Percentiles rank a stretch among this genome's conserved stretches.
Evolutionary conservation across 179 eudicot species (phyloP).

Genomic region (Spinacia oleracea): DNA sequence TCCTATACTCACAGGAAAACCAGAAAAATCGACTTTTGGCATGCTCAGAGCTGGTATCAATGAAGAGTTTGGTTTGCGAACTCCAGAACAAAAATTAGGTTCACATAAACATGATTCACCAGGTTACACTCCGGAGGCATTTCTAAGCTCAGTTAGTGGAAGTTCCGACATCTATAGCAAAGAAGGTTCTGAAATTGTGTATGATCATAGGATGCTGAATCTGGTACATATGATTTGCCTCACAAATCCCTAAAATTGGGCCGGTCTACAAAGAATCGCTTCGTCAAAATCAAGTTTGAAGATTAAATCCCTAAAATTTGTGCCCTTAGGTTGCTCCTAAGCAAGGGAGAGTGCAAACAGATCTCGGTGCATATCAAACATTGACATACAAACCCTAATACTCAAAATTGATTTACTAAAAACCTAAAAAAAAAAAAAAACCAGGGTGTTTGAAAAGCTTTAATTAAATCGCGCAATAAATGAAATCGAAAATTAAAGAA

Average conservation of each 20-base stretch:
- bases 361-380: background rate
- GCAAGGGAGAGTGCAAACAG: background rate
- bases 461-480: background rate
- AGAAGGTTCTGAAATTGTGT: slow-evolving; percentile 32
- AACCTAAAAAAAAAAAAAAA: background rate
- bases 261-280: too few relatives aligned
- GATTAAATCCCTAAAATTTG: background rate
- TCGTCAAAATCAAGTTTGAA: background rate
- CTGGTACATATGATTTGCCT: slow-evolving; percentile 27
- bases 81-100: slow-evolving; percentile 32
- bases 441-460: background rate
- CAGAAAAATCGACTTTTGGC: slow-evolving; percentile 20
- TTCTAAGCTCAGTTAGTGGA: slow-evolving; percentile 23
- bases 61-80: slow-evolving; percentile 25
- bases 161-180: slow-evolving; percentile 27
- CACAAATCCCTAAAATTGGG: too few relatives aligned
- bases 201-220: slow-evolving; percentile 40
- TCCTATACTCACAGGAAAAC: slow-evolving; percentile 2
- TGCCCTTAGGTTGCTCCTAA: background rate
- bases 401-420: too few relatives aligned
- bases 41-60: slow-evolving; percentile 24
- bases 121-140: slow-evolving; percentile 18
- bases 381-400: too few relatives aligned
- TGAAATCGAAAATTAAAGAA: too few relatives aligned
- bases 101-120: slow-evolving; percentile 2